A percentile compares a stretch with the other conserved stretches of the same genome.
Evolutionary conservation across 2,329 filamentous ascomycete species (phyloP).

Genomic region (Penicillium janthinellum): DNA sequence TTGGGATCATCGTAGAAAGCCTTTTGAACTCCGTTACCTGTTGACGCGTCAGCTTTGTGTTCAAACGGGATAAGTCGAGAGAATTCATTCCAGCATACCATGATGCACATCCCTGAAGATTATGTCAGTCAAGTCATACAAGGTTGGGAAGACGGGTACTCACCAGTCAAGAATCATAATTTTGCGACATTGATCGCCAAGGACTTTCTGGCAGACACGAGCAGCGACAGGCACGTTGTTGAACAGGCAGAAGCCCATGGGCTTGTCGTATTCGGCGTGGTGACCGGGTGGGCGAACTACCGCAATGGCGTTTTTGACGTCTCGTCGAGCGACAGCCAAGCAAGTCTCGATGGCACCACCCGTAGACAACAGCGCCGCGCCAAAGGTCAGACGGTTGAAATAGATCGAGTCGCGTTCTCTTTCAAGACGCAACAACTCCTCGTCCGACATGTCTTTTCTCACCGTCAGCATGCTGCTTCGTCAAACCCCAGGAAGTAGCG

Average conservation of each 20-base stretch:
- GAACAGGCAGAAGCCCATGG: constrained; percentile 96
- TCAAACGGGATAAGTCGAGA: background rate
- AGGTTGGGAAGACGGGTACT: constrained; percentile 40
- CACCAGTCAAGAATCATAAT: constrained; percentile 93
- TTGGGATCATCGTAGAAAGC: constrained; percentile 95
- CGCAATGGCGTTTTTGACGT: constrained; percentile 92
- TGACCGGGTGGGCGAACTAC: constrained; percentile 94
- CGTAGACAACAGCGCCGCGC: constrained; percentile 78
- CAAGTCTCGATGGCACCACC: constrained; percentile 96
- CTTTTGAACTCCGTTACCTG: constrained; percentile 90
- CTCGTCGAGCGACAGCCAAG: constrained; percentile 79
- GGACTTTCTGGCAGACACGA: constrained; percentile 81
- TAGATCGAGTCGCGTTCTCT: constrained; percentile 75
- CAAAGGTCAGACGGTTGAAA: constrained; percentile 78
- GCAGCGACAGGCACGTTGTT: constrained; percentile 96
- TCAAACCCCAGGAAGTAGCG: background rate
- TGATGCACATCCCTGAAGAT: constrained; percentile 67
- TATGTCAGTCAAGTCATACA: constrained; percentile 21
- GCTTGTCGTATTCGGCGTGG: constrained; percentile 81
- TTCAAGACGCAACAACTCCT: constrained; percentile 70
- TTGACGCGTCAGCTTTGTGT: constrained; percentile 24
- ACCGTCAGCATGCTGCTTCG: constrained; percentile 17
- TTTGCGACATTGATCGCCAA: constrained; percentile 79
- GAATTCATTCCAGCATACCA: constrained; percentile 41
- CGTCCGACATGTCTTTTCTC: constrained; percentile 50